Evolutionary conservation across 106 monocot genomes (phyloP).

Genomic region (Dendrobium nobile): DNA sequence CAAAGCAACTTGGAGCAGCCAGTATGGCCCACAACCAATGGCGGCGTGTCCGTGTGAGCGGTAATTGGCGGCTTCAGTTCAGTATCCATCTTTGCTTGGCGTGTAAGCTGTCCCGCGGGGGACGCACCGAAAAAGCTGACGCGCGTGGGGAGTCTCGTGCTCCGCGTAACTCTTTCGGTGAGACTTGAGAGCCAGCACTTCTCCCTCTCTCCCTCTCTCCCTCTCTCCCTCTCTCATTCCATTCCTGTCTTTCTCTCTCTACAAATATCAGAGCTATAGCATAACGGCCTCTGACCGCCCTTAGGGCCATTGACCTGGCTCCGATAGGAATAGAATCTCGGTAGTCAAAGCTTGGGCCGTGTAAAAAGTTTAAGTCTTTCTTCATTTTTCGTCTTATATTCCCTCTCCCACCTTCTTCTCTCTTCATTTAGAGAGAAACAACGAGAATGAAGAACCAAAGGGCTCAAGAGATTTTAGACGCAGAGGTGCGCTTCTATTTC

Average conservation of each 20-base stretch:
- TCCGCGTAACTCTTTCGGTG: too few species aligned
- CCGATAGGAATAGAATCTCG: too few species aligned
- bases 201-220: too few species aligned
- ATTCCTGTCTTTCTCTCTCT: neutral
- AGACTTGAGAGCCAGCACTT: too few species aligned
- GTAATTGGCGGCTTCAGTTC: neutral
- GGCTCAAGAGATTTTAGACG: neutral
- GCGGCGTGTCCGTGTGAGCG: too few species aligned
- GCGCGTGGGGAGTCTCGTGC: neutral
- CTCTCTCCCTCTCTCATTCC: neutral
- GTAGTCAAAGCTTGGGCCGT: neutral
- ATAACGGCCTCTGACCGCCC: too few species aligned
- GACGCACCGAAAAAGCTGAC: neutral
- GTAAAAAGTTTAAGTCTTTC: neutral
- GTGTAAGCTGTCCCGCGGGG: neutral
- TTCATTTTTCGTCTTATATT: neutral
- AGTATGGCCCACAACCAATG: too few species aligned
- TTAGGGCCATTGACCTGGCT: too few species aligned
- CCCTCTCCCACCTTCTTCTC: neutral
- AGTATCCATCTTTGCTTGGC: neutral
- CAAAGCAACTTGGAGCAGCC: too few species aligned
- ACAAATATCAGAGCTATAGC: neutral
- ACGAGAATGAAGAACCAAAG: neutral
- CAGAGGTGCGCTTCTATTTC: neutral
- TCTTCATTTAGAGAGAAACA: neutral